Conservation (phyloP, 2,329 filamentous ascomycete species). For the Aspergillus udagawae region DNA sequence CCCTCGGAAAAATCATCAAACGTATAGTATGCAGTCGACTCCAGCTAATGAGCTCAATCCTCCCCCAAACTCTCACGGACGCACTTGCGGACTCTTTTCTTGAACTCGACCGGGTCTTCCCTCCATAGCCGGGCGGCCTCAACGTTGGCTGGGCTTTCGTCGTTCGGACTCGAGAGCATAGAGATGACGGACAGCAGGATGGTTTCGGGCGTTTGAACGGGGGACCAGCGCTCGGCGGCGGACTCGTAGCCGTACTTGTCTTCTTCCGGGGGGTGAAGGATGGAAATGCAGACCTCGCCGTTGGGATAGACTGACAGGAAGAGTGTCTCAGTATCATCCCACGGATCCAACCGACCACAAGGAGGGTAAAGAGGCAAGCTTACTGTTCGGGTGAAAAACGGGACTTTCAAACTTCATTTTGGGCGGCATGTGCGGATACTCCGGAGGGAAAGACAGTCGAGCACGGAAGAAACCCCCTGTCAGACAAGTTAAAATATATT, state of each 20-base stretch:
- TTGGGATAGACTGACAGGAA: conserved; percentile 64
- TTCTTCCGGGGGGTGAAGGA: conserved; percentile 90
- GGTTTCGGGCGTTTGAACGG: conserved; percentile 91
- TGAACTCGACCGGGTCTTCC: conserved; percentile 74
- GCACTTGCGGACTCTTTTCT: conserved; percentile 70
- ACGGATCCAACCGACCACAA: background rate
- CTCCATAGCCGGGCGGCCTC: conserved; percentile 87
- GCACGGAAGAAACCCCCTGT: conserved; percentile 90
- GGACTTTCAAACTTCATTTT: conserved; percentile 81
- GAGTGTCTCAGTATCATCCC: background rate
- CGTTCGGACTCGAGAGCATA: conserved; percentile 87
- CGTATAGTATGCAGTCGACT: background rate
- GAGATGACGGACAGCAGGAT: conserved; percentile 90
- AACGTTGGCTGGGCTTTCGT: conserved; percentile 91
- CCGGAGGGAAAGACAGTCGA: conserved; percentile 72
- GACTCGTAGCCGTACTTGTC: conserved; percentile 92
- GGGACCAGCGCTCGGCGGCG: conserved; percentile 86
- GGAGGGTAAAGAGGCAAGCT: conserved; percentile 19
- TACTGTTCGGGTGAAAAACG: conserved; percentile 89
- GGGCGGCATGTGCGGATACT: conserved; percentile 85
- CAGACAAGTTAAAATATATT: conserved; percentile 1
- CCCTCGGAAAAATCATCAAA: background rate
- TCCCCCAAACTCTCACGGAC: conserved; percentile 79
- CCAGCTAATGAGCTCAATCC: conserved; percentile 39
- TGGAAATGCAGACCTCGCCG: conserved; percentile 92